These are phyloP conservation scores for Beauveria sp. DNA, from an alignment of 2,329 filamentous ascomycete species.

Conservation along the genomic window DNA sequence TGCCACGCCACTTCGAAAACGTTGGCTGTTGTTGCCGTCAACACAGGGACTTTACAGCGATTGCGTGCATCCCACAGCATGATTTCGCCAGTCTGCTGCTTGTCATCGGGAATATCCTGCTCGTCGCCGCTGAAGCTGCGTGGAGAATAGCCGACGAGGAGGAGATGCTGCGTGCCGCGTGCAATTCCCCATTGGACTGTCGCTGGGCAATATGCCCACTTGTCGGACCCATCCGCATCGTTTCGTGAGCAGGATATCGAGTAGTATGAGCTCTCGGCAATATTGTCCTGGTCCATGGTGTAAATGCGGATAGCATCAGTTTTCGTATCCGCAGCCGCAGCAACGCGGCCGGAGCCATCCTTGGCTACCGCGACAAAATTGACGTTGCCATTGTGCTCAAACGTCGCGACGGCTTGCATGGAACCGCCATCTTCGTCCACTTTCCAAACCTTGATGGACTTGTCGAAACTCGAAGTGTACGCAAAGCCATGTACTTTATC, in stretches of 20 bases:
- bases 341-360: conserved; percentile 40
- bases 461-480: conserved; percentile 56
- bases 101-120: conserved; percentile 50
- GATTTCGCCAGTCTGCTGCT: conserved; percentile 50
- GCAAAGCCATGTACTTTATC: conserved; percentile 36
- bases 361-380: conserved; percentile 54
- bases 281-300: conserved; percentile 29
- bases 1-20: conserved; percentile 61
- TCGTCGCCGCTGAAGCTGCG: conserved; percentile 46
- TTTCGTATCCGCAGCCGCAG: conserved; percentile 51
- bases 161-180: conserved; percentile 37
- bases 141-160: conserved; percentile 57
- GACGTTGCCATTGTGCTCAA: conserved; percentile 50
- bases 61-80: conserved; percentile 48
- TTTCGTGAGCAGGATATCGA: conserved; percentile 35
- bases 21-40: conserved; percentile 47
- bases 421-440: conserved; percentile 28
- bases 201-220: conserved; percentile 56
- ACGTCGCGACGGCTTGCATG: conserved; percentile 39
- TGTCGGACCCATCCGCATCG: conserved; percentile 30
- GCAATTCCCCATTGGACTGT: conserved; percentile 55
- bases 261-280: conserved; percentile 29
- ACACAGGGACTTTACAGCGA: conserved; percentile 37
- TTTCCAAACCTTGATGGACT: conserved; percentile 53
- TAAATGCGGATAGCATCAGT: conserved; percentile 51